Base-by-base conservation (phyloP, 202 grass and related monocot genomes). In the Panicum hallii region DNA sequence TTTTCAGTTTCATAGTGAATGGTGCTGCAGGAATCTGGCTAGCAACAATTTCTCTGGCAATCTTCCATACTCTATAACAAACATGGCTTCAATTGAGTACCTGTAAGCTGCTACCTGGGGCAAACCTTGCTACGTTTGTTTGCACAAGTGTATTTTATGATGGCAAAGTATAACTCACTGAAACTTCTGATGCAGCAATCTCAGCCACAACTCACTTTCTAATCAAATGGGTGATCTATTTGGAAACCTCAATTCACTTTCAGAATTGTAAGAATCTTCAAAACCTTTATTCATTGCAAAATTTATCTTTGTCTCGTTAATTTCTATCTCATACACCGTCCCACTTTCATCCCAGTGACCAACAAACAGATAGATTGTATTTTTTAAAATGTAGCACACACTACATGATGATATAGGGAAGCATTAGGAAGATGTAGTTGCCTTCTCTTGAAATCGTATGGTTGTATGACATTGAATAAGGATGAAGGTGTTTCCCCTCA, bases 51-150 rank as follows among this genome's bases (percentile, higher is more conserved):
- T 99, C 75, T 82, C 65, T 49, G 85, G 88, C 63, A 90, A 93
- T 67, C 84, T 99, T 87, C 97, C 97, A 34, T 99, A 94, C 80
- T 99, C 97, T 85, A 85, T 99, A 81, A 89, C 88, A 82, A 73
- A 50, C 41, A 90, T 99, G 87, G 73, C 43, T 90, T 90, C 92
- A 10, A 89, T 99, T 58, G 83, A 89, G 69, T 97, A 97, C 90
- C 61, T 99, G 97, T 99, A 93, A 93, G 90, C 78, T 79, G 56
- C 55, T 86, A 56, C 56, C 54, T 63, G 4, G 74, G 70, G 10
- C 43, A 67, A 67, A 67, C 47, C 22, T 80, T 32, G 12, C 63
- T 20, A 11, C 12, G 0, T 84, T 74, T 84, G 16, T 78, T 55
- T 86, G 16, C 38, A 70, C 46, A 70, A 13, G 2, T 54, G 47